A percentile compares a stretch with the other conserved stretches of the same genome.
These are phyloP conservation scores for Pythium insidiosum DNA, from an alignment of 352 stramenopile species.

Conservation along the genomic window DNA sequence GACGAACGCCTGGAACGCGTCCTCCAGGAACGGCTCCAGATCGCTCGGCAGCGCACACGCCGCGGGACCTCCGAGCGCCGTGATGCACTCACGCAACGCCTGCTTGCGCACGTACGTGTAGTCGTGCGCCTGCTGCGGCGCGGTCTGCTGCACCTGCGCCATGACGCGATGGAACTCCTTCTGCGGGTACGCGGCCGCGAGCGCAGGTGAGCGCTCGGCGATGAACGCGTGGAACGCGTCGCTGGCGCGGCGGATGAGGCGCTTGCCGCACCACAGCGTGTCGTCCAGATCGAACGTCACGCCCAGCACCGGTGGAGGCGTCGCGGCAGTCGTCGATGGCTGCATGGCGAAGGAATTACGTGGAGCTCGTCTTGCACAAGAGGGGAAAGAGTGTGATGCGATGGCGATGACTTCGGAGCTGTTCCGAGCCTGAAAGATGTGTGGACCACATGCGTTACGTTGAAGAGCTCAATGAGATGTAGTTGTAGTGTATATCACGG, in stretches of 20 bases:
- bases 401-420: slow-evolving; percentile 1
- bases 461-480: too few relatives aligned
- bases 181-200: slow-evolving; percentile 32
- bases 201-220: slow-evolving; percentile 16
- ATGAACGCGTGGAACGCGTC: slow-evolving; percentile 44
- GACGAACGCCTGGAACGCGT: slow-evolving; percentile 52
- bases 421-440: neutral
- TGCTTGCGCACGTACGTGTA: slow-evolving; percentile 63
- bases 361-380: neutral
- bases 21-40: slow-evolving; percentile 33
- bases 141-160: slow-evolving; percentile 24
- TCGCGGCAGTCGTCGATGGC: too few relatives aligned
- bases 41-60: slow-evolving; percentile 11
- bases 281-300: slow-evolving; percentile 79
- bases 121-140: slow-evolving; percentile 46
- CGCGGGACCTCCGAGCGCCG: slow-evolving; percentile 9
- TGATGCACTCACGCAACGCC: slow-evolving; percentile 39
- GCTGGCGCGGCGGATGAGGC: slow-evolving; percentile 35
- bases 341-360: too few relatives aligned
- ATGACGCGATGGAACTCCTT: slow-evolving; percentile 32
- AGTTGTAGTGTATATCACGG: too few relatives aligned
- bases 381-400: neutral
- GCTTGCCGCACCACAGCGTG: slow-evolving; percentile 61
- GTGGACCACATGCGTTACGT: slow-evolving; percentile 2
- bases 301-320: slow-evolving; percentile 20